phyloP scores from a whole-genome alignment of 139 green algal species.

The Coelastrella sp. region DNA sequence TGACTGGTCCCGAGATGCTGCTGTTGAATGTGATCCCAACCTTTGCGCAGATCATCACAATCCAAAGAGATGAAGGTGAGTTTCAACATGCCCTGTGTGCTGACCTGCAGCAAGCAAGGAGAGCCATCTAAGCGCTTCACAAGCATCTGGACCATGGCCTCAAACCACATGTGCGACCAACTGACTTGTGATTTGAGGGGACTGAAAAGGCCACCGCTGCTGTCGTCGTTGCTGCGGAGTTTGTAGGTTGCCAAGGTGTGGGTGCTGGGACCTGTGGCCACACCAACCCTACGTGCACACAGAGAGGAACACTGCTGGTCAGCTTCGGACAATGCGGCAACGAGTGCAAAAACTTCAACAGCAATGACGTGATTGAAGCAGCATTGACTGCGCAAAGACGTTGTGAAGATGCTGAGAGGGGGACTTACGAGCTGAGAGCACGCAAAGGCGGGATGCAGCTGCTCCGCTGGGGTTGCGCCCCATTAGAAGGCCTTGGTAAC shows the following conservation, averaged over 20 bases:
- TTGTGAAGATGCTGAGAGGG: too few relatives aligned
- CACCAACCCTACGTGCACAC: not conserved
- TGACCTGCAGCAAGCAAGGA: constrained; percentile 21
- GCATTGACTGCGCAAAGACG: not conserved
- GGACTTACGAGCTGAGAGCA: not conserved
- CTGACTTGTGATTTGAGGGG: not conserved
- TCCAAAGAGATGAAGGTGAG: not conserved
- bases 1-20: not conserved
- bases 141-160: constrained; percentile 35
- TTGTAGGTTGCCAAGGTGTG: not conserved
- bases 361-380: not conserved
- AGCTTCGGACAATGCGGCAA: too few relatives aligned
- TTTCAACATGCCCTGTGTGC: not conserved
- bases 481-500: too few relatives aligned
- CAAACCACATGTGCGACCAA: constrained; percentile 36
- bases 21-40: constrained; percentile 33
- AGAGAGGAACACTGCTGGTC: not conserved
- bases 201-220: not conserved
- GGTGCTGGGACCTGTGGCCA: not conserved
- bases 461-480: not conserved
- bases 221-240: not conserved
- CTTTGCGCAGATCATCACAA: not conserved
- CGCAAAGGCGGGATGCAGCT: not conserved
- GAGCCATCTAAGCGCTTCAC: constrained; percentile 32
- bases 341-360: not conserved